Evolutionary conservation across 495 filamentous ascomycete species (phyloP), one percentile per base, ranked within the genome.

Genomic region (Xylaria cubensis): DNA sequence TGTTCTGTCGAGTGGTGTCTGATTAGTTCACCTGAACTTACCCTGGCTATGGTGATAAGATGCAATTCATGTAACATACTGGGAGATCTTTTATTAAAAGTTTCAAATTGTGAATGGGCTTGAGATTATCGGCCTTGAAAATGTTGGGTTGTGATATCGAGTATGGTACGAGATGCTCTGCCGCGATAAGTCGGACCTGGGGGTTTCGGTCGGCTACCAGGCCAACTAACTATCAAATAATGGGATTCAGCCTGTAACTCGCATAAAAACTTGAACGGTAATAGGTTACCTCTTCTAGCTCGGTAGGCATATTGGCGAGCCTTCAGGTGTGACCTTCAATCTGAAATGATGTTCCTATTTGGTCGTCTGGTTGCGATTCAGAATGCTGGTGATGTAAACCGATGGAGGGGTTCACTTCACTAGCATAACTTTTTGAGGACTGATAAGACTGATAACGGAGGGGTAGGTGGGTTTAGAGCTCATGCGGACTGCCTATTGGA

Each of bases 131-230:
- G 10, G 86, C 87, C 81, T 97, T 98, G 86, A 99, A 99, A 10
- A 99, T 88, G 2, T 83, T 80, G 0, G 92, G 92, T 74, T 97
- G 88, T 2, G 90, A 84, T 15, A 85, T 87, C 6, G 96, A 97
- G 81, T 92, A 98, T 6, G 92, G 91, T 50, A 97, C 91, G 32
- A 97, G 86, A 70, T 95, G 92, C 79, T 97, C 95, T 55, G 90
- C 90, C 19, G 96, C 95, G 90, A 81, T 75, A 63, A 78, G 74
- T 65, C 95, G 90, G 69, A 97, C 92, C 76, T 94, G 90, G 12
- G 92, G 92, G 80, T 95, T 97, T 58, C 92, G 93, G 84, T 97
- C 91, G 78, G 93, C 92, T 42, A 98, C 92, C 77, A 98, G 97
- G 74, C 94, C 94, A 70, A 97, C 94, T 58, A 98, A 89, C 94